phyloP scores from a whole-genome alignment of 2,329 filamentous ascomycete genomes.

The Paradendryphiella salina region DNA sequence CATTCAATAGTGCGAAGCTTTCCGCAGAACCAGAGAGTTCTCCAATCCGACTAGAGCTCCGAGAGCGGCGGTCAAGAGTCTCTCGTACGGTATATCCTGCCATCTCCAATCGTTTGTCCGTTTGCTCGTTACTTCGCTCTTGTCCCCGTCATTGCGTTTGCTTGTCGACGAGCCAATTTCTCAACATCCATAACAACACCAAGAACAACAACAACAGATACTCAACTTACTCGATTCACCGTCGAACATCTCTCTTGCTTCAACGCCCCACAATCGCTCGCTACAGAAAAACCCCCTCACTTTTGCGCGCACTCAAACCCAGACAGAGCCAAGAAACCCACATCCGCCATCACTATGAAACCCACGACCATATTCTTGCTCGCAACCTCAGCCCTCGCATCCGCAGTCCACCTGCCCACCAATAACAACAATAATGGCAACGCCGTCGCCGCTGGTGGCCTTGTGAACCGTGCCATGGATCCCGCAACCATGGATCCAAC shows the following conservation, averaged over 20 bases:
- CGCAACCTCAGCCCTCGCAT: not conserved
- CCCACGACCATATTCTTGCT: constrained; percentile 1
- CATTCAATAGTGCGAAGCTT: not conserved
- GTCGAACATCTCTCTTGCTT: not conserved
- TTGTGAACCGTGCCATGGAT: constrained; percentile 14
- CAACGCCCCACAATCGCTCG: not conserved
- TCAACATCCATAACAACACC: constrained; percentile 1
- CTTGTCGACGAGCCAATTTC: constrained; percentile 3
- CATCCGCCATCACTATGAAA: too few species aligned
- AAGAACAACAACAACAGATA: not conserved
- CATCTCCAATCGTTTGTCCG: not conserved
- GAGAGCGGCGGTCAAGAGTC: not conserved
- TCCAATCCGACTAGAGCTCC: not conserved
- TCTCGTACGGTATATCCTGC: not conserved
- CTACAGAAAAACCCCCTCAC: not conserved
- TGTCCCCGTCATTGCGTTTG: constrained; percentile 1
- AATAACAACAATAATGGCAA: too few species aligned
- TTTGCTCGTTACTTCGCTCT: not conserved
- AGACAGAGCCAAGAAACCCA: not conserved
- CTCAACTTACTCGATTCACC: not conserved
- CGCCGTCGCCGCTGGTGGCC: not conserved
- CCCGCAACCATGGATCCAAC: constrained; percentile 20
- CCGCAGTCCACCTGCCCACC: not conserved
- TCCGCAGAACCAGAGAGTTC: not conserved
- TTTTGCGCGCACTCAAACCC: not conserved